These are phyloP conservation scores for Stephanocyclus meneghinianus DNA, from an alignment of 352 stramenopile genomes.

Conservation along the genomic window DNA sequence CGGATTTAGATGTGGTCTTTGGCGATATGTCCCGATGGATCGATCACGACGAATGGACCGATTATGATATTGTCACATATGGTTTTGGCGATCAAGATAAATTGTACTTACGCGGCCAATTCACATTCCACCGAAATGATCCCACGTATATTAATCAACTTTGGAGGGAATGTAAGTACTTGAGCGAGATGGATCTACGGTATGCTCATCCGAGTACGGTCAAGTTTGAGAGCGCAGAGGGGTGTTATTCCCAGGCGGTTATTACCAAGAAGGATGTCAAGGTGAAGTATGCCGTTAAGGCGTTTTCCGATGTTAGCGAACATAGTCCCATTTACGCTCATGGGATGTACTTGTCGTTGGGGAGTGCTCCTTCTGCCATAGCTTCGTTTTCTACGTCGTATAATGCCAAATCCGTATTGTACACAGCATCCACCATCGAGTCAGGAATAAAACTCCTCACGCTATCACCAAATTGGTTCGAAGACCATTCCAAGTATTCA, in stretches of 20 bases:
- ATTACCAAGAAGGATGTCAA: slow-evolving; percentile 77
- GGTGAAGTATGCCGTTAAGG: slow-evolving; percentile 84
- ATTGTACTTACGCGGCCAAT: slow-evolving; percentile 83
- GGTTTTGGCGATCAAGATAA: slow-evolving; percentile 83
- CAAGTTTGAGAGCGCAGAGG: slow-evolving; percentile 82
- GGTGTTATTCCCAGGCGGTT: slow-evolving; percentile 82
- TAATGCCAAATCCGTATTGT: slow-evolving; percentile 40
- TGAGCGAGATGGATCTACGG: slow-evolving; percentile 74
- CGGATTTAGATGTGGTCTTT: slow-evolving; percentile 85
- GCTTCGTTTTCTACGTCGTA: neutral
- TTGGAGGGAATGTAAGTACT: slow-evolving; percentile 80
- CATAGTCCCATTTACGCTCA: slow-evolving; percentile 65
- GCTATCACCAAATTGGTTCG: slow-evolving; percentile 57
- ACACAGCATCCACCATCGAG: slow-evolving; percentile 29
- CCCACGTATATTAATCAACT: slow-evolving; percentile 76
- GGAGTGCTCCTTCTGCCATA: neutral
- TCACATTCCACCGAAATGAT: slow-evolving; percentile 84
- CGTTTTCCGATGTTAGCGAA: slow-evolving; percentile 71
- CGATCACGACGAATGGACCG: slow-evolving; percentile 71
- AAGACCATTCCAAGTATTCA: slow-evolving; percentile 43
- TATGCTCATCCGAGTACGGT: slow-evolving; percentile 52
- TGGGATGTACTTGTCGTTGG: slow-evolving; percentile 68
- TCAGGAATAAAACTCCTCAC: slow-evolving; percentile 27
- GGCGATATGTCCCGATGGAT: slow-evolving; percentile 83
- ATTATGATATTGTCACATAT: slow-evolving; percentile 84